Percentiles rank a stretch among this genome's conserved stretches.
Evolutionary conservation across 495 filamentous ascomycete species (phyloP).

Genomic region (Penicillium paxilli): DNA sequence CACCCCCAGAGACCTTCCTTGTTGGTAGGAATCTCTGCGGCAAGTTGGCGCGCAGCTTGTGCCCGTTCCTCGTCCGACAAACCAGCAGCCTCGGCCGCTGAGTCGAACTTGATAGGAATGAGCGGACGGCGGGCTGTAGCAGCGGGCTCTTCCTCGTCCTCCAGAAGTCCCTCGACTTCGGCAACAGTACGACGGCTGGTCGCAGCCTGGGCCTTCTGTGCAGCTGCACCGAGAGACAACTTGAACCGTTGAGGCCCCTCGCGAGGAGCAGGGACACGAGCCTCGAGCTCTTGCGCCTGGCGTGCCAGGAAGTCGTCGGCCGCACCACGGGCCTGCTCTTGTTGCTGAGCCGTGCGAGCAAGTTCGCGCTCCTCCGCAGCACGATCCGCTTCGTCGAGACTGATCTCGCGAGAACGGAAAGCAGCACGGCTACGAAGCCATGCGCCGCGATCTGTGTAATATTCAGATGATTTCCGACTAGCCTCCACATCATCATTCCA

Average conservation of each 20-base stretch:
- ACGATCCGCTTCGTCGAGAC: conserved; percentile 79
- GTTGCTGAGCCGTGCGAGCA: conserved; percentile 64
- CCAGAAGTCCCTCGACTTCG: conserved; percentile 89
- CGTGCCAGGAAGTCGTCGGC: conserved; percentile 91
- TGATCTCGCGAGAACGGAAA: conserved; percentile 70
- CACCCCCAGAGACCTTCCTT: conserved; percentile 88
- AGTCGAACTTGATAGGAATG: conserved; percentile 90
- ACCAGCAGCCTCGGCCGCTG: conserved; percentile 62
- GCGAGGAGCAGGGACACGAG: conserved; percentile 52
- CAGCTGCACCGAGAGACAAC: conserved; percentile 85
- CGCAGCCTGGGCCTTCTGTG: conserved; percentile 74
- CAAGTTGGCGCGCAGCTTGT: conserved; percentile 75
- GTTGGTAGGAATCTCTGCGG: conserved; percentile 85
- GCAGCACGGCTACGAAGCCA: conserved; percentile 82
- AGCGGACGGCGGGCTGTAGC: conserved; percentile 73
- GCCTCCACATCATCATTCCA: conserved; percentile 89
- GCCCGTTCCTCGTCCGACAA: conserved; percentile 83
- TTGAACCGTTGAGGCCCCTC: conserved; percentile 91
- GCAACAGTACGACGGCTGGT: conserved; percentile 79
- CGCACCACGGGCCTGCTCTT: conserved; percentile 78
- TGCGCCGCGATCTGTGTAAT: conserved; percentile 79
- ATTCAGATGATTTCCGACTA: conserved; percentile 69
- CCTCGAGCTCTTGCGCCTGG: conserved; percentile 81
- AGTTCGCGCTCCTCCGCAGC: conserved; percentile 73
- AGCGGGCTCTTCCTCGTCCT: conserved; percentile 87